phyloP scores from a whole-genome alignment of 768 basidiomycete genomes.

The Podaxis sp. region DNA sequence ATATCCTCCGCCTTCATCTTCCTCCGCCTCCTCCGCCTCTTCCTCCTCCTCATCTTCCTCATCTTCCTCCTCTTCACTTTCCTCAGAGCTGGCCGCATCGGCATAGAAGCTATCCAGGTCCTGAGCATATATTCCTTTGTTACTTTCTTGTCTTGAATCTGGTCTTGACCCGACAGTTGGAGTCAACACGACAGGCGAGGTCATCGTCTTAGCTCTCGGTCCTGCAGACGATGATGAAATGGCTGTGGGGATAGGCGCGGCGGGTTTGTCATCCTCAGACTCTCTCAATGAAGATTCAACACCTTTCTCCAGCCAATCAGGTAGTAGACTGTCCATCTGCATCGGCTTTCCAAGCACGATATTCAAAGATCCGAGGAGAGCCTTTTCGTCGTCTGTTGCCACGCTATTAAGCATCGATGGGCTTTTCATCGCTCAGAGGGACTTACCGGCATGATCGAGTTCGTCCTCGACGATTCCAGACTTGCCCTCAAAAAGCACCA shows the following conservation, averaged over 20 bases:
- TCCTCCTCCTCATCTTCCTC: slow-evolving; percentile 29
- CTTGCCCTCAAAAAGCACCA: slow-evolving; percentile 83
- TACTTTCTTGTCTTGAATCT: slow-evolving; percentile 28
- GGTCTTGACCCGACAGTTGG: slow-evolving; percentile 50
- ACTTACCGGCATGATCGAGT: slow-evolving; percentile 30
- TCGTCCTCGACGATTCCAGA: slow-evolving; percentile 43
- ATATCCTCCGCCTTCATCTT: slow-evolving; percentile 25
- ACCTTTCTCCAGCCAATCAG: slow-evolving; percentile 88
- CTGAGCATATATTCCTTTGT: slow-evolving; percentile 43
- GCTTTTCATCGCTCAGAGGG: slow-evolving; percentile 9
- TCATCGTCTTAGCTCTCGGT: slow-evolving; percentile 24
- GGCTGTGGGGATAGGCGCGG: slow-evolving; percentile 34
- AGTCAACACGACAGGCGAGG: slow-evolving; percentile 56
- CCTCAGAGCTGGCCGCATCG: slow-evolving; percentile 27
- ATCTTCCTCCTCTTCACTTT: slow-evolving; percentile 28
- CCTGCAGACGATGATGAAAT: slow-evolving; percentile 36
- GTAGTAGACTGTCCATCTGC: slow-evolving; percentile 52
- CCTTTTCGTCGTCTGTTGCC: slow-evolving; percentile 35
- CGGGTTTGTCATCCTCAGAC: slow-evolving; percentile 50
- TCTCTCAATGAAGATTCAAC: slow-evolving; percentile 79
- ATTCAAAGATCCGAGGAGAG: slow-evolving; percentile 65
- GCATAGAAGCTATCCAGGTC: slow-evolving; percentile 81
- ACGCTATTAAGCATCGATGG: slow-evolving; percentile 10
- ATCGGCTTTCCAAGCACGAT: slow-evolving; percentile 58
- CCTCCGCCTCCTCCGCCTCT: slow-evolving; percentile 27